Conservation (phyloP, 495 filamentous ascomycete species). For the Podospora didyma region DNA sequence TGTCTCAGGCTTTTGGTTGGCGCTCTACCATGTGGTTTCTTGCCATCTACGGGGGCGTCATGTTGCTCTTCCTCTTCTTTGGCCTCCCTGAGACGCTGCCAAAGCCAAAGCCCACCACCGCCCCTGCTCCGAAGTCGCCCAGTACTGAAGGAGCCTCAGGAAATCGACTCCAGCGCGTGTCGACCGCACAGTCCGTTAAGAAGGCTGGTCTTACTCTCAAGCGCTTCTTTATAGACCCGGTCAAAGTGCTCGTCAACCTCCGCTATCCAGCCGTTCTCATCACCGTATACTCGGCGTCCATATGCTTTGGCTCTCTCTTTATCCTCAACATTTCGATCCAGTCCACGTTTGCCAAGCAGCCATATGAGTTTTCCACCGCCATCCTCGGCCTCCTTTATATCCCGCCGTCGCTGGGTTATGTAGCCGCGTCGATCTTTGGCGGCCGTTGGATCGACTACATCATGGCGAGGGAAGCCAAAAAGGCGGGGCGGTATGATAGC, state of each 20-base stretch:
- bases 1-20: slow-evolving; percentile 73
- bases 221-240: slow-evolving; percentile 71
- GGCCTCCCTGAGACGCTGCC: slow-evolving; percentile 66
- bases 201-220: slow-evolving; percentile 52
- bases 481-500: slow-evolving; percentile 66
- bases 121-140: not conserved
- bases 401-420: slow-evolving; percentile 74
- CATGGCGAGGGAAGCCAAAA: slow-evolving; percentile 77
- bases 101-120: slow-evolving; percentile 12
- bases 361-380: slow-evolving; percentile 71
- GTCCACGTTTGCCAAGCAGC: slow-evolving; percentile 63
- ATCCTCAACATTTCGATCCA: slow-evolving; percentile 85
- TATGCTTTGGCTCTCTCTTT: slow-evolving; percentile 80
- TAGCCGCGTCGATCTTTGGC: slow-evolving; percentile 67
- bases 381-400: slow-evolving; percentile 82
- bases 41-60: slow-evolving; percentile 65
- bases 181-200: slow-evolving; percentile 60
- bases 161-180: slow-evolving; percentile 47
- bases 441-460: slow-evolving; percentile 86
- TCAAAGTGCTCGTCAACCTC: slow-evolving; percentile 73
- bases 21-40: slow-evolving; percentile 86
- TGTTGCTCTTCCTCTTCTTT: slow-evolving; percentile 60
- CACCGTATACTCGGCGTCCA: slow-evolving; percentile 76
- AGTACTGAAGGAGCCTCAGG: not conserved
- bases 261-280: slow-evolving; percentile 75